phyloP scores from a whole-genome alignment of 306 rosid species.

The Luffa aegyptiaca region DNA sequence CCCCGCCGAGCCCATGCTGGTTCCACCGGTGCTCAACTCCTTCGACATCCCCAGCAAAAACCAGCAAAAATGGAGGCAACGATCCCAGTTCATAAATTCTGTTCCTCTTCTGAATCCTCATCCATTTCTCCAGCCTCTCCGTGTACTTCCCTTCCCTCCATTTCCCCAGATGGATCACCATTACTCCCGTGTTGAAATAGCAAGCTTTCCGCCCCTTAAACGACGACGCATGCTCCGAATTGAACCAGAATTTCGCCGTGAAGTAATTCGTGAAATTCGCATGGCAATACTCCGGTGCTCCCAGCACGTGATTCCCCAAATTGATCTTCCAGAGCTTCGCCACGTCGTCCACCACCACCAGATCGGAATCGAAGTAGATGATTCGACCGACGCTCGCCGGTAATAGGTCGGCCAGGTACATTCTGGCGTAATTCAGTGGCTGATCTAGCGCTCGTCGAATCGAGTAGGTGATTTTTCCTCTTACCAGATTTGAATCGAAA shows the following conservation, averaged over 20 bases:
- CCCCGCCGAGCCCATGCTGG: conserved; percentile 93
- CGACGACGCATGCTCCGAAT: conserved; percentile 37
- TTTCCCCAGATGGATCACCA: conserved; percentile 77
- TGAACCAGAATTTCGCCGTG: conserved; percentile 65
- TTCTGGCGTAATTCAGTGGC: conserved; percentile 84
- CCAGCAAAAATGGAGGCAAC: conserved; percentile 71
- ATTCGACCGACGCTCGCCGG: conserved; percentile 53
- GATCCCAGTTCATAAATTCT: conserved; percentile 88
- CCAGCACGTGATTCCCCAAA: conserved; percentile 47
- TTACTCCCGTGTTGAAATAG: conserved; percentile 90
- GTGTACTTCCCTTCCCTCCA: conserved; percentile 75
- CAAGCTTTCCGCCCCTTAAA: conserved; percentile 46
- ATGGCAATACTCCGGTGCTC: conserved; percentile 92
- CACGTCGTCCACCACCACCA: conserved; percentile 83
- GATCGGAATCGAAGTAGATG: conserved; percentile 83
- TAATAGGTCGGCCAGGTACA: conserved; percentile 67
- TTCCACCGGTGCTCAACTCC: conserved; percentile 88
- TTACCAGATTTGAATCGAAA: conserved; percentile 67
- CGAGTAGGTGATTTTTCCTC: conserved; percentile 71
- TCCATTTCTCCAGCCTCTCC: conserved; percentile 65
- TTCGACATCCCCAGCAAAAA: conserved; percentile 74
- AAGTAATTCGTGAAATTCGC: conserved; percentile 81
- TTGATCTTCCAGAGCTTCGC: conserved; percentile 72
- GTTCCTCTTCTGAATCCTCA: conserved; percentile 68
- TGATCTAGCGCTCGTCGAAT: conserved; percentile 78